phyloP scores from a whole-genome alignment of 1,284 basidiomycete genomes.

The Meripilus lineatus region DNA sequence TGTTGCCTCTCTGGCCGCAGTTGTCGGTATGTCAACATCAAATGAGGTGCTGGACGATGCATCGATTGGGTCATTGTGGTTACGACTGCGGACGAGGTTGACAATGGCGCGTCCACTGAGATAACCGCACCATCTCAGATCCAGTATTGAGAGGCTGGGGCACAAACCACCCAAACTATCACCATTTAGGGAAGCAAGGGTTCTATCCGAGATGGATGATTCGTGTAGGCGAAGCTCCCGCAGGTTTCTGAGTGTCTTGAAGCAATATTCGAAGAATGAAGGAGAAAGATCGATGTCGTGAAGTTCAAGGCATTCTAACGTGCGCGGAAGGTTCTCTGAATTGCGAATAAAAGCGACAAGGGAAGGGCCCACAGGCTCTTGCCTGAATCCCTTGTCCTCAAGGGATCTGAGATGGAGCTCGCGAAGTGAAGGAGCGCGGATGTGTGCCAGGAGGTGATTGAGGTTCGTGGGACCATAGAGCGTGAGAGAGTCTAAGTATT shows the following conservation, averaged over 20 bases:
- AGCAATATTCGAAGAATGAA: conserved; percentile 36
- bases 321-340: too few species aligned
- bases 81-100: conserved; percentile 40
- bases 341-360: conserved; percentile 37
- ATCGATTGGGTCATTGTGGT: conserved; percentile 12
- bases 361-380: conserved; percentile 33
- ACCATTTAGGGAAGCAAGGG: conserved; percentile 36
- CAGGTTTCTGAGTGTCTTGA: conserved; percentile 36
- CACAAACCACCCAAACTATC: conserved; percentile 33
- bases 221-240: conserved; percentile 54
- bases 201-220: conserved; percentile 51
- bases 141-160: conserved; percentile 42
- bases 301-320: conserved; percentile 47
- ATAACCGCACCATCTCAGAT: conserved; percentile 59
- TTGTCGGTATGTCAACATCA: background rate
- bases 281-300: conserved; percentile 49
- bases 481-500: conserved; percentile 35
- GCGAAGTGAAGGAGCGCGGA: conserved; percentile 39
- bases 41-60: background rate
- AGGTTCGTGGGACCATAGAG: conserved; percentile 39
- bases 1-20: background rate
- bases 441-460: conserved; percentile 37
- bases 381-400: conserved; percentile 34
- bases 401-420: conserved; percentile 42
- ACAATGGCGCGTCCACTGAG: conserved; percentile 48